Evolutionary conservation across 805 yeast species (phyloP), one percentile per base, ranked within the genome.

Genomic region (Wickerhamomyces silvicola): DNA sequence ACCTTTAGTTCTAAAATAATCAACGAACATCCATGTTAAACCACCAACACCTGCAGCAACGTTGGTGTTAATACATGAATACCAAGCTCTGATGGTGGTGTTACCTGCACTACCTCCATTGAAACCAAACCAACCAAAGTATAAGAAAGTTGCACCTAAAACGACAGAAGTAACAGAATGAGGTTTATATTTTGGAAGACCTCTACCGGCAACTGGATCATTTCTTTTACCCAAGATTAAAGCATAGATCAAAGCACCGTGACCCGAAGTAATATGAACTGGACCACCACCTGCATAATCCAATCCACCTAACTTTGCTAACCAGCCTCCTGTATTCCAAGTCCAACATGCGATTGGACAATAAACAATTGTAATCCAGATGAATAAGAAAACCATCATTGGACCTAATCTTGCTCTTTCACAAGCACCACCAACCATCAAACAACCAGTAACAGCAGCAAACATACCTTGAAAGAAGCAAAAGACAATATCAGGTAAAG

Each of bases 251-350:
- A 92, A 68, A 31, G 97, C 97, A 57, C 94, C 94, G 46, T 79
- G 83, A 47, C 98, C 98, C 22, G 95, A 83, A 48, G 87, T 66
- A 65, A 84, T 85, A 65, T 92, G 98, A 39, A 92, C 97, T 40
- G 97, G 96, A 42, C 96, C 96, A 55, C 97, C 97, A 55, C 98
- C 98, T 15, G 98, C 98, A 55, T 84, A 92, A 66, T 92, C 98
- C 39, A 86, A 72, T 22, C 88, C 80, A 43, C 97, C 97, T 33
- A 90, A 68, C 28, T 62, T 60, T 35, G 69, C 72, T 44, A 90
- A 70, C 98, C 97, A 92, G 32, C 98, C 98, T 36, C 72, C 72
- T 17, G 80, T 73, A 59, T 90, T 90, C 98, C 98, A 92, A 17
- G 95, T 83, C 97, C 97, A 90, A 64, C 81, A 82, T 12, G 97